These are phyloP conservation scores for Acanthamoeba healyi DNA, from an alignment of 208 protist species.

Conservation along the genomic window DNA sequence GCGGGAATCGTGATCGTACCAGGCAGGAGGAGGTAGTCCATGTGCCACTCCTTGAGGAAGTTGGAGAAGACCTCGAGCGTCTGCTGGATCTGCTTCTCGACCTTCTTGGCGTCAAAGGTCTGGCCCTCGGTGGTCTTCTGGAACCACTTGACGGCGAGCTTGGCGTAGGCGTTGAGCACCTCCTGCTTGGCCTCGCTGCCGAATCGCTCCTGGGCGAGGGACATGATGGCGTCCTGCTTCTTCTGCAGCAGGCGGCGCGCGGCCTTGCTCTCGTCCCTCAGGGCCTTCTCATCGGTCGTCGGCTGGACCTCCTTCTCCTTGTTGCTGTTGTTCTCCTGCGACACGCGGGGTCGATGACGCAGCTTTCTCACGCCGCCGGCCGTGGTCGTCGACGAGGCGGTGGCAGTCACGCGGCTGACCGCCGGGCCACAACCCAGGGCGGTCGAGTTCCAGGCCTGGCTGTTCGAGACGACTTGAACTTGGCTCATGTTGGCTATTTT, in stretches of 20 bases:
- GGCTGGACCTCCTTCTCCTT: constrained; percentile 58
- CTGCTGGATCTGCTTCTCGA: constrained; percentile 76
- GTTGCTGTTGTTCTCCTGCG: constrained; percentile 22
- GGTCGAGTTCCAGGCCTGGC: constrained; percentile 20
- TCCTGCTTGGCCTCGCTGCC: constrained; percentile 33
- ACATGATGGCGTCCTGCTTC: constrained; percentile 52
- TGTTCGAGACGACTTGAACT: constrained; percentile 46
- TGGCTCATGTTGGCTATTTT: not conserved
- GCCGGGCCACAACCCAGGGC: not conserved
- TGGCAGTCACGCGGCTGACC: not conserved
- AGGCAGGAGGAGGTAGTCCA: constrained; percentile 68
- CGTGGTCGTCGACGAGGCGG: not conserved
- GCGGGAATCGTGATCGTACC: not conserved
- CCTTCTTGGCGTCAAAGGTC: constrained; percentile 71
- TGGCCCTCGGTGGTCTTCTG: constrained; percentile 70
- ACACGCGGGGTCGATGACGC: not conserved
- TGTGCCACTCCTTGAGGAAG: constrained; percentile 74
- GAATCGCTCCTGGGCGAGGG: constrained; percentile 58
- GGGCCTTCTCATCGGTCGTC: not conserved
- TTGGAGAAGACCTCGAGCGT: constrained; percentile 70
- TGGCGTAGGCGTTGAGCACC: constrained; percentile 62
- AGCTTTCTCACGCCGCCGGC: not conserved
- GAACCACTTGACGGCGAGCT: constrained; percentile 69
- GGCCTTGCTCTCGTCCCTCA: constrained; percentile 36
- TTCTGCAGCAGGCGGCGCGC: constrained; percentile 57